Evolutionary conservation across 2,329 filamentous ascomycete species (phyloP), one percentile per base, ranked within the genome.

Genomic region (Bipolaris victoriae): DNA sequence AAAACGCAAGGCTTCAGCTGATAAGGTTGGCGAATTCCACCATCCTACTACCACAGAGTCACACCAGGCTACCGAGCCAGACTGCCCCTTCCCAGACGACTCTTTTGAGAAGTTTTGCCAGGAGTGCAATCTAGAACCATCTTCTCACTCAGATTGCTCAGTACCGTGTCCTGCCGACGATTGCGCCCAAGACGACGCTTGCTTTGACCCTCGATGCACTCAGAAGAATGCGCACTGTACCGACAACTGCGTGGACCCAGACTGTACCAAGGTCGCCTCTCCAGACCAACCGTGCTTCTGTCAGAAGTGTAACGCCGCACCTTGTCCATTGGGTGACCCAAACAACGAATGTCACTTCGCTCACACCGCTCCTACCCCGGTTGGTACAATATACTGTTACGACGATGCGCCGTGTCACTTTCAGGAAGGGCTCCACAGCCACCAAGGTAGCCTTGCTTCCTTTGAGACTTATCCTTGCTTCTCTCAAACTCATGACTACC

Each of bases 81-180:
- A 69, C 61, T 70, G 69, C n/a, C 65, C 71, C 54, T 75, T 72
- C 29, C 69, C 66, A 24, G 72, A 76, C 46, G 69, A 67, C 36
- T 73, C 69, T 49, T 73, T 76, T 41, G 70, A 72, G 40, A 60
- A 71, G 41, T 73, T 74, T 55, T 77, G 75, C 54, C 71, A 76
- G 61, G 73, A 67, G 43, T 75, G 73, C 60, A 68, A 67, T 53
- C 56, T 70, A 33, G 71, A 74, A 45, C 57, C 66, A 11, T 41
- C 64, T 41, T 75, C 71, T 47, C 61, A 66, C 29, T 61, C 68
- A 49, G 55, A 57, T 16, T 57, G 55, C 16, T 39, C 58, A 18
- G 50, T 70, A 36, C 61, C 67, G 15, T 75, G 74, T 56, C 65
- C 68, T 43, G 67, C 69, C 24, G 66, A 75, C n/a, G 56, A 66